These are phyloP conservation scores for Madurella mycetomatis DNA, from an alignment of 2,329 filamentous ascomycete genomes.

Conservation along the genomic window DNA sequence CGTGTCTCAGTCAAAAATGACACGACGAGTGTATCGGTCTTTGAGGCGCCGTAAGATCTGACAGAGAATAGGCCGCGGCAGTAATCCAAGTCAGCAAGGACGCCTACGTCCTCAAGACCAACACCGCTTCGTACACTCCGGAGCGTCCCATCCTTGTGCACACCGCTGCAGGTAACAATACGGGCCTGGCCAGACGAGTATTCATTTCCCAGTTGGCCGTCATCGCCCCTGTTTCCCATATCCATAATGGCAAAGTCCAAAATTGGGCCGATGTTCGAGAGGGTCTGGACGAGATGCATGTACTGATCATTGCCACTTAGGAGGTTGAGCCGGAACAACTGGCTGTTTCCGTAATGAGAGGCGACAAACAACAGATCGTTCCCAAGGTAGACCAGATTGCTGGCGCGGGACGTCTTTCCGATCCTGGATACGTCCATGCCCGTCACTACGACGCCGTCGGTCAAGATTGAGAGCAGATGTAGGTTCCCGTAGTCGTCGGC, in stretches of 20 bases:
- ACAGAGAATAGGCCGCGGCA: slow-evolving; percentile 71
- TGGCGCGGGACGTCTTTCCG: slow-evolving; percentile 66
- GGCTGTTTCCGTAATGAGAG: slow-evolving; percentile 89
- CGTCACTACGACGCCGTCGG: slow-evolving; percentile 62
- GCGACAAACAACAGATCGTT: slow-evolving; percentile 74
- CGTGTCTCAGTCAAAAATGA: slow-evolving; percentile 82
- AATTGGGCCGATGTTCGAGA: slow-evolving; percentile 82
- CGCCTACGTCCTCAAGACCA: slow-evolving; percentile 79
- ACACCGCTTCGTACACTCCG: slow-evolving; percentile 91
- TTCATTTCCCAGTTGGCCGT: slow-evolving; percentile 71
- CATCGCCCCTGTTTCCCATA: slow-evolving; percentile 78
- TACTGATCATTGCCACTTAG: slow-evolving; percentile 36
- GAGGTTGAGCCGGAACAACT: slow-evolving; percentile 66
- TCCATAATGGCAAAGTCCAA: slow-evolving; percentile 96
- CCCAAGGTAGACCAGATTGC: slow-evolving; percentile 72
- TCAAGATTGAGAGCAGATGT: slow-evolving; percentile 75
- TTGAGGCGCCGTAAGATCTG: slow-evolving; percentile 43
- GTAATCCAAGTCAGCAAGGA: slow-evolving; percentile 72
- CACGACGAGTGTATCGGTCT: slow-evolving; percentile 68
- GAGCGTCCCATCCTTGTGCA: slow-evolving; percentile 81
- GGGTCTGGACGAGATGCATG: slow-evolving; percentile 66
- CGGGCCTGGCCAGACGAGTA: slow-evolving; percentile 94
- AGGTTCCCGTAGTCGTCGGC: slow-evolving; percentile 87
- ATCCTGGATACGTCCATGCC: slow-evolving; percentile 67
- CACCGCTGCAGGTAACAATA: slow-evolving; percentile 88